Base-by-base conservation (phyloP, 2,329 filamentous ascomycete species). In the Penicillium sclerotiorum region DNA sequence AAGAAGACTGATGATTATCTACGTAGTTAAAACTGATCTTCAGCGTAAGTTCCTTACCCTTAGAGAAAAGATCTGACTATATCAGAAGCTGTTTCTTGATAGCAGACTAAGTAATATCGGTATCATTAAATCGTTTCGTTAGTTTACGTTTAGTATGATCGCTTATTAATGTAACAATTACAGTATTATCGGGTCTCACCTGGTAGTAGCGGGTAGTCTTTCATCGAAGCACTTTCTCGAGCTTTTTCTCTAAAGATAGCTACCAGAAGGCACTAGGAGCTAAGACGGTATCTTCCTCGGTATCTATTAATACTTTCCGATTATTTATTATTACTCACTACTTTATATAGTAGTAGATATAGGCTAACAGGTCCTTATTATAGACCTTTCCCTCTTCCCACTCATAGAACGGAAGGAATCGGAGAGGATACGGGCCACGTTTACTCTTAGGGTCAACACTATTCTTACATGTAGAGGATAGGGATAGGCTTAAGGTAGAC, bases 261-360 rank as follows among this genome's bases (percentile, higher is more conserved):
- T 43, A 12, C 49, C 44, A 59, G 25, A 44, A 59, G 28, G 45
- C 41, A 23, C 51, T 50, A 21, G 54, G 51, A 9, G 56, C 49
- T 30, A 59, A 32, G 28, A 59, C 49, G 8, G 55, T n/a, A 41
- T 59, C 45, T 45, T 50, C 44, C 36, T 57, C 56, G 8, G 54
- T 57, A 35, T 53, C 52, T 23, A 46, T 48, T 12, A 36, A 37
- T 33, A 56, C 49, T n/a, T 35, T 47, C 30, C 47, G 23, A 23
- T 56, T 56, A 25, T 59, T 59, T 15, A 56, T 5, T 22, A 38
- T 53, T 30, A 54, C 65, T 50, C 41, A 68, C 65, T 47, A 73
- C 22, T 25, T 69, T 69, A 13, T 48, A 33, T 13, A 22, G n/a
- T 54, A 54, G 44, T 54, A 45, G 9, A 53, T 56, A 50, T 15